Evolutionary conservation across 345 rosid species (phyloP).

Genomic region (Dovyalis caffra): DNA sequence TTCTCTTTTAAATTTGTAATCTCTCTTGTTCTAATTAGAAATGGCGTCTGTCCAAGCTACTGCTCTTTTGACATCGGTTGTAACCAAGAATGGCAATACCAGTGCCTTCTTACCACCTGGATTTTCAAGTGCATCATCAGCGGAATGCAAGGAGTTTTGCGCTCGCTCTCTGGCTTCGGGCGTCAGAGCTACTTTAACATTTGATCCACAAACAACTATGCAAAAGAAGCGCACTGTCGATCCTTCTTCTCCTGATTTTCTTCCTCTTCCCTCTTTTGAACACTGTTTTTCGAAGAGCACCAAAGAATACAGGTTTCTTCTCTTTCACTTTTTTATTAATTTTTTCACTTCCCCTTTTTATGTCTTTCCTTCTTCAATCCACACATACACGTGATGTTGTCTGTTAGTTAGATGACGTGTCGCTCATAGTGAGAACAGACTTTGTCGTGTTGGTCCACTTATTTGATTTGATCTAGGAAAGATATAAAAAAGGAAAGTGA

Average conservation of each 20-base stretch:
- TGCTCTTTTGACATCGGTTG: constrained; percentile 45
- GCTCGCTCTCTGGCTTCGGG: constrained; percentile 15
- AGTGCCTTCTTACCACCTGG: constrained; percentile 59
- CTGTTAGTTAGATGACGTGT: too few relatives aligned
- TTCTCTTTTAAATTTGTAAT: neutral
- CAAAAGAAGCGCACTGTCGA: constrained; percentile 72
- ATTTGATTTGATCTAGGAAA: too few relatives aligned
- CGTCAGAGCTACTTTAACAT: constrained; percentile 66
- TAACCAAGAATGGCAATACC: constrained; percentile 9
- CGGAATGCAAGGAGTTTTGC: constrained; percentile 36
- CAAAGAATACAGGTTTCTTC: constrained; percentile 71
- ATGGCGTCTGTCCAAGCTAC: constrained; percentile 75
- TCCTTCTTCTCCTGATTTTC: constrained; percentile 90
- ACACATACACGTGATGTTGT: too few relatives aligned
- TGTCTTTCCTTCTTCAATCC: too few relatives aligned
- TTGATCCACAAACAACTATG: constrained; percentile 67
- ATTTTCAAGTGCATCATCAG: constrained; percentile 28
- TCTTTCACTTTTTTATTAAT: too few relatives aligned
- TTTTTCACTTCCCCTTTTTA: too few relatives aligned
- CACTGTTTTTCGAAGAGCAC: constrained; percentile 93
- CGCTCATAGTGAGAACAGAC: too few relatives aligned
- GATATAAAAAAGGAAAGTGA: too few relatives aligned
- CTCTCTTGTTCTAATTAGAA: constrained; percentile 1
- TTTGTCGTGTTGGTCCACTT: too few relatives aligned
- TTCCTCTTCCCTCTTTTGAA: constrained; percentile 83